Evolutionary conservation across 257 asterid genomes (phyloP).

Genomic region (Ballota nigra): DNA sequence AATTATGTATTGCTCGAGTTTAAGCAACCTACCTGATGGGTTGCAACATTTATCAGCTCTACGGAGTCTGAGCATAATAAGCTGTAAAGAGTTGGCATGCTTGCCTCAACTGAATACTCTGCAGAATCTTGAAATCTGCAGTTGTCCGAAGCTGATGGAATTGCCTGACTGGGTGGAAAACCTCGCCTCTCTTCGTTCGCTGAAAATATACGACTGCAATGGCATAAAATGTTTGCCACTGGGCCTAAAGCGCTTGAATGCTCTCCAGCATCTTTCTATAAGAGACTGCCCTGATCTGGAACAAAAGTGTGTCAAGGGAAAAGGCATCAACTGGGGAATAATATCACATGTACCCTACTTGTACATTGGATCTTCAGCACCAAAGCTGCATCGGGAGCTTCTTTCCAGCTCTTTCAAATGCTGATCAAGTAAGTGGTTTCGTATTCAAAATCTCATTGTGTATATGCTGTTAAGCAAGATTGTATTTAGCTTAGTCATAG

Average conservation of each 20-base stretch:
- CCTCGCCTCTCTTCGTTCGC: constrained; percentile 7
- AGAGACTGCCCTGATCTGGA: constrained; percentile 19
- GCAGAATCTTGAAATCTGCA: constrained; percentile 14
- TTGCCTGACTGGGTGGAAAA: constrained; percentile 16
- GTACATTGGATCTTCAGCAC: constrained; percentile 16
- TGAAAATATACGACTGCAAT: constrained; percentile 7
- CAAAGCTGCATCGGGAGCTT: not conserved
- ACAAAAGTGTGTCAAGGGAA: not conserved
- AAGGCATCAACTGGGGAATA: not conserved
- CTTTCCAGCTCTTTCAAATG: not conserved
- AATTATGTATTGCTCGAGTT: constrained; percentile 17
- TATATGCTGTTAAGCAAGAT: not conserved
- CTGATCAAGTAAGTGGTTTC: not conserved
- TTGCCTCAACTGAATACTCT: constrained; percentile 10
- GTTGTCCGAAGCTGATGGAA: constrained; percentile 13
- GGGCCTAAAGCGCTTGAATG: not conserved
- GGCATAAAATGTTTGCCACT: constrained; percentile 5
- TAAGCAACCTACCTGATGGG: constrained; percentile 6
- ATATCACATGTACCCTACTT: constrained; percentile 13
- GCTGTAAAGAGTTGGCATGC: not conserved
- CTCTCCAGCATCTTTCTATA: constrained; percentile 18
- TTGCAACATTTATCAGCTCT: not conserved
- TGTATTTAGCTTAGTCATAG: not conserved
- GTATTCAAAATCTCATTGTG: not conserved
- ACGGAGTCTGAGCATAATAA: constrained; percentile 14